These are phyloP conservation scores for Tulasnella sp. DNA, from an alignment of 768 basidiomycete species.

Conservation along the genomic window DNA sequence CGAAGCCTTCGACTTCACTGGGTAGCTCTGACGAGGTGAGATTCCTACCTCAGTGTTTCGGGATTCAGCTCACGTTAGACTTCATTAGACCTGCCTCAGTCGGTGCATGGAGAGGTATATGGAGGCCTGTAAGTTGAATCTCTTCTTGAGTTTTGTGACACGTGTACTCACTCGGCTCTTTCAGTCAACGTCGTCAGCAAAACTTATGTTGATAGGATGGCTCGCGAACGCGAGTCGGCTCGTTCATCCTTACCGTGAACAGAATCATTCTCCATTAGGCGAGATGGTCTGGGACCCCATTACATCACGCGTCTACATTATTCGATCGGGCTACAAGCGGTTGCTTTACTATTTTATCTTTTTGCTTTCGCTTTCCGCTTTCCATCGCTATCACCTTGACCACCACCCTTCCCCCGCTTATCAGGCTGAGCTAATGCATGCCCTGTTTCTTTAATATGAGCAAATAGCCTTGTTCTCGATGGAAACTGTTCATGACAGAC, in stretches of 20 bases:
- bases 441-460: constrained; percentile 59
- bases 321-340: background rate
- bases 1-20: constrained; percentile 63
- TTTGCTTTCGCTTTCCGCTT: background rate
- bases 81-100: constrained; percentile 57
- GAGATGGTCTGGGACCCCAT: background rate
- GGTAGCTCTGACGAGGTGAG: constrained; percentile 65
- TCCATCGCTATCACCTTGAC: background rate
- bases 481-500: constrained; percentile 55
- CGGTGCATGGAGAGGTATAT: constrained; percentile 75
- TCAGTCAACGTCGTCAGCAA: constrained; percentile 71
- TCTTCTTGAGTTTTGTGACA: background rate
- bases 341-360: constrained; percentile 11
- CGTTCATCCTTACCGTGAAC: background rate
- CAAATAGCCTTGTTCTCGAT: constrained; percentile 67
- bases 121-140: constrained; percentile 62
- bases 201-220: constrained; percentile 54
- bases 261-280: background rate
- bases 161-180: background rate
- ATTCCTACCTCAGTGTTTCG: background rate
- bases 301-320: background rate
- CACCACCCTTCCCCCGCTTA: background rate
- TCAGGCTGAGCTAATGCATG: constrained; percentile 42
- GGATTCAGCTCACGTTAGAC: background rate
- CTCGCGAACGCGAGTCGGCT: constrained; percentile 39